Evolutionary conservation across 257 asterid species (phyloP).

Genomic region (Cruciata laevipes): DNA sequence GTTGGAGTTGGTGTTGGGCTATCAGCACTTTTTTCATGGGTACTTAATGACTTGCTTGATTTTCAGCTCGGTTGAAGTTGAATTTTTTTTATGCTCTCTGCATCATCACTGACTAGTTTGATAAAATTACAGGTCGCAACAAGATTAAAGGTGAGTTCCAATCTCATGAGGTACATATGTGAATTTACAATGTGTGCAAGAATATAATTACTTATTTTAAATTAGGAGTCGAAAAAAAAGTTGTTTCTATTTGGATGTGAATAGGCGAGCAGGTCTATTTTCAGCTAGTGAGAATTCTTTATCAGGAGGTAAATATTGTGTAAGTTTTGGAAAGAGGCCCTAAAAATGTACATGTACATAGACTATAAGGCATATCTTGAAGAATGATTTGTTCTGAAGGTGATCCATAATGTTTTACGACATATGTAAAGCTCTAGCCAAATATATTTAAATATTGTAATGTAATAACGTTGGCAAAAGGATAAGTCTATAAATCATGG

Average conservation of each 20-base stretch:
- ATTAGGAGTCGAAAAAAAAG: neutral
- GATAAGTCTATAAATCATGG: neutral
- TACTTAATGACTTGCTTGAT: slow-evolving; percentile 17
- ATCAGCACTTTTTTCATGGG: slow-evolving; percentile 91
- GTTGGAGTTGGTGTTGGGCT: slow-evolving; percentile 92
- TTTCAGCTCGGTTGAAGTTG: neutral
- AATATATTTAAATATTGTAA: too few species aligned
- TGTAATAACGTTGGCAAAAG: neutral
- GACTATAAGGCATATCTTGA: neutral
- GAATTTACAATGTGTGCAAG: neutral
- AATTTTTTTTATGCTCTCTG: slow-evolving; percentile 5
- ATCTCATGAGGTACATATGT: slow-evolving; percentile 16
- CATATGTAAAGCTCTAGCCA: too few species aligned
- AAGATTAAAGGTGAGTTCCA: slow-evolving; percentile 61
- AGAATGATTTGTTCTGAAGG: neutral
- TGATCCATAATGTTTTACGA: neutral
- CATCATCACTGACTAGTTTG: slow-evolving; percentile 16
- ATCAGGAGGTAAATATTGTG: neutral
- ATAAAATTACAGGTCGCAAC: slow-evolving; percentile 57
- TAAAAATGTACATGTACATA: neutral
- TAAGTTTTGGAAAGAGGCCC: neutral
- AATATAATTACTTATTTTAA: neutral
- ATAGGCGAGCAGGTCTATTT: neutral
- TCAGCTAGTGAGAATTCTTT: neutral
- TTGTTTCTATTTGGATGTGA: neutral